These are phyloP conservation scores for Colletotrichum gigasporum DNA, from an alignment of 2,329 filamentous ascomycete species.

Conservation along the genomic window DNA sequence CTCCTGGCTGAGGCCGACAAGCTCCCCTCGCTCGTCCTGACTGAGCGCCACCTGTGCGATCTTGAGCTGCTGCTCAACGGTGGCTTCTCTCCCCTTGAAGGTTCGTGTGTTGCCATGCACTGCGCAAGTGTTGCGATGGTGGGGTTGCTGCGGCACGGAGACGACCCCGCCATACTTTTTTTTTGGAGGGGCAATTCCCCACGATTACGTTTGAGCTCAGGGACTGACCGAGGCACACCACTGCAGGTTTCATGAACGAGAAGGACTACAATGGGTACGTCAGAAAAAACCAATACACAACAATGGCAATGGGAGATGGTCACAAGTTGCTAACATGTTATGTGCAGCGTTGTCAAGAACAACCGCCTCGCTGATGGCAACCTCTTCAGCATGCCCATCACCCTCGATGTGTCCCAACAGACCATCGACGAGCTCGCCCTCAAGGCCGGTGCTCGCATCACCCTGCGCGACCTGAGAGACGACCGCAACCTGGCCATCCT, in stretches of 20 bases:
- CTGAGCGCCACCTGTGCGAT: constrained; percentile 96
- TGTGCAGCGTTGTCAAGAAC: constrained; percentile 81
- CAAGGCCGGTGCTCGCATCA: constrained; percentile 83
- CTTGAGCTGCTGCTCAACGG: constrained; percentile 97
- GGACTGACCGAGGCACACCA: constrained; percentile 23
- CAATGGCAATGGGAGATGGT: not conserved
- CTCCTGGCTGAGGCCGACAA: constrained; percentile 86
- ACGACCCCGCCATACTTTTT: constrained; percentile 25
- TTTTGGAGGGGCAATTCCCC: constrained; percentile 25
- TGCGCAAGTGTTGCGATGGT: constrained; percentile 17
- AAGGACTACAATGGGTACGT: constrained; percentile 93
- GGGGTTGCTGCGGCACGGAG: constrained; percentile 29
- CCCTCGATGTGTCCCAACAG: constrained; percentile 82
- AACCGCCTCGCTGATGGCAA: constrained; percentile 87
- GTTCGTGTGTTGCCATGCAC: constrained; percentile 58
- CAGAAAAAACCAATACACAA: constrained; percentile 3
- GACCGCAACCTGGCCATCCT: constrained; percentile 96
- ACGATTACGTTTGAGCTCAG: constrained; percentile 22
- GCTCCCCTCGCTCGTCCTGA: constrained; percentile 84
- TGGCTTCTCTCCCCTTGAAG: constrained; percentile 97
- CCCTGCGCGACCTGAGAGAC: constrained; percentile 94
- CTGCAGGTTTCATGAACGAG: constrained; percentile 93
- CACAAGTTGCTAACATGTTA: constrained; percentile 39
- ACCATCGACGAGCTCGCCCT: constrained; percentile 79
- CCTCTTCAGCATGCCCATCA: constrained; percentile 97